A percentile compares a stretch with the other conserved stretches of the same genome.
These are phyloP conservation scores for Knoxia roxburghii DNA, from an alignment of 257 asterid genomes.

Conservation along the genomic window DNA sequence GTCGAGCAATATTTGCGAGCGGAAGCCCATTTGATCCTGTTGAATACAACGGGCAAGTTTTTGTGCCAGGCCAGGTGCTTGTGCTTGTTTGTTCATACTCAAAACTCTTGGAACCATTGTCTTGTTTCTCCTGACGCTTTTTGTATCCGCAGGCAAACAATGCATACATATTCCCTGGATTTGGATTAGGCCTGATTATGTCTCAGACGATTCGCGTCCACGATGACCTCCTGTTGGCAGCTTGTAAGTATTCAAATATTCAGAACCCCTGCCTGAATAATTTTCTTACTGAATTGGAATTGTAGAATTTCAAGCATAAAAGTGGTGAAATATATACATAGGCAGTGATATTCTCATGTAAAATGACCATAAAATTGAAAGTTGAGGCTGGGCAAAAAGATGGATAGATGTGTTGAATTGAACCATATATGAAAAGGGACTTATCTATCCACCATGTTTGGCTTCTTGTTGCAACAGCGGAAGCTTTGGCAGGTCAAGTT, in stretches of 20 bases:
- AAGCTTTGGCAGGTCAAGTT: slow-evolving; percentile 71
- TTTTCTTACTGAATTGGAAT: too few species aligned
- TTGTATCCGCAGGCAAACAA: slow-evolving; percentile 61
- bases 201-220: slow-evolving; percentile 90
- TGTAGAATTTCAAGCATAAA: background rate
- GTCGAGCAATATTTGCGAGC: slow-evolving; percentile 79
- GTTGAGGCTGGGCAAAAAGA: too few species aligned
- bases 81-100: background rate
- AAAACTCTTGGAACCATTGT: background rate
- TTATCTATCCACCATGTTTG: background rate
- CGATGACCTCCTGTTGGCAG: slow-evolving; percentile 78
- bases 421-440: too few species aligned
- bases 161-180: slow-evolving; percentile 96
- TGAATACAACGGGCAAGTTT: slow-evolving; percentile 58
- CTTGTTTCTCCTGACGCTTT: background rate
- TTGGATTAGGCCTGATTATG: slow-evolving; percentile 88
- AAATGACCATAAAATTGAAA: background rate
- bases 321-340: background rate
- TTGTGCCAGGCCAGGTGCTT: slow-evolving; percentile 80
- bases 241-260: slow-evolving; percentile 52
- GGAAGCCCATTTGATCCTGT: slow-evolving; percentile 93
- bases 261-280: background rate
- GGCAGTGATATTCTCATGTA: background rate
- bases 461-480: slow-evolving; percentile 43
- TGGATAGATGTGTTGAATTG: too few species aligned